Evolutionary conservation across 768 basidiomycete genomes (phyloP).

Genomic region (Psilocybe subaeruginosa): DNA sequence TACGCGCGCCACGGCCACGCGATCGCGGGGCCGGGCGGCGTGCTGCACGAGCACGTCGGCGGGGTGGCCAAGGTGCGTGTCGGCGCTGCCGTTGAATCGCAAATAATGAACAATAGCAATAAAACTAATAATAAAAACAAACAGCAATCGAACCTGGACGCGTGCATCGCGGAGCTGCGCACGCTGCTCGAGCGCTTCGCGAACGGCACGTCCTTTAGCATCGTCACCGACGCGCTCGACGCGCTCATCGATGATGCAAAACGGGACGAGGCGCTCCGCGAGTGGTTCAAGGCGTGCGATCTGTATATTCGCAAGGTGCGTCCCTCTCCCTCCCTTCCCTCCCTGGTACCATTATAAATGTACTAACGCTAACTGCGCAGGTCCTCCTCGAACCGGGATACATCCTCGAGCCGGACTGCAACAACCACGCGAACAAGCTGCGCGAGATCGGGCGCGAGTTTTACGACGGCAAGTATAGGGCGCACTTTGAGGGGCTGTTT

Average conservation of each 20-base stretch:
- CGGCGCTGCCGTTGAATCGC: no score
- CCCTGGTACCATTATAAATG: no score
- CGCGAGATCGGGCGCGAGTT: constrained; percentile 74
- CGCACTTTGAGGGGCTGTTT: constrained; percentile 83
- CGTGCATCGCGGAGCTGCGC: constrained; percentile 66
- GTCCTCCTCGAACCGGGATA: constrained; percentile 83
- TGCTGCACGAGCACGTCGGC: constrained; percentile 12
- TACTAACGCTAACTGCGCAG: constrained; percentile 30
- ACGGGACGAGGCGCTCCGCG: constrained; percentile 72
- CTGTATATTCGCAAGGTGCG: constrained; percentile 63
- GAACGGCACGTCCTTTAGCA: constrained; percentile 65
- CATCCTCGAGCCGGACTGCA: constrained; percentile 79
- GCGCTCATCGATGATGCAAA: constrained; percentile 74
- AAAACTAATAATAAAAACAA: no score
- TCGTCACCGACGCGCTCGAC: constrained; percentile 71
- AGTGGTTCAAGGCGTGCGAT: constrained; percentile 72
- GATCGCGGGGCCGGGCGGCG: constrained; percentile 22
- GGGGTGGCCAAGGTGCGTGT: constrained; percentile 30
- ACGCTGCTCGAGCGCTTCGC: constrained; percentile 92
- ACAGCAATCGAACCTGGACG: constrained; percentile 61
- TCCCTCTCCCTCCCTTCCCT: no score
- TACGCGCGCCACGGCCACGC: constrained; percentile 57
- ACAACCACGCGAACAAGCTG: constrained; percentile 62
- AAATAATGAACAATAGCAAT: no score
- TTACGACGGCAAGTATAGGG: constrained; percentile 68